Conservation (phyloP, 306 rosid species). For the Quillaja saponaria region DNA sequence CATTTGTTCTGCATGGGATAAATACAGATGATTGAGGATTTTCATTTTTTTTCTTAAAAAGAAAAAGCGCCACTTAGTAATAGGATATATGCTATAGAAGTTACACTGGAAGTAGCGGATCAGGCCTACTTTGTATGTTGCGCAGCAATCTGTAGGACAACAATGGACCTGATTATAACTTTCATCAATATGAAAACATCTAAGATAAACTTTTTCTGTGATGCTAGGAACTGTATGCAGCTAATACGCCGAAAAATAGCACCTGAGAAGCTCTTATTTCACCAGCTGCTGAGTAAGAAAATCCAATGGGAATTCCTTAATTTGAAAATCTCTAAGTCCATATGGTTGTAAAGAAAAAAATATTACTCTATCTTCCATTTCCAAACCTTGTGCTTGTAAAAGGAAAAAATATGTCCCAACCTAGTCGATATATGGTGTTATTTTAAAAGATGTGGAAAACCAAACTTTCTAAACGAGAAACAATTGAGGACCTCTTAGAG, state of each 20-base stretch:
- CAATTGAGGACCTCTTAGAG: too few species aligned
- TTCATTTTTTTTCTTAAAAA: too few species aligned
- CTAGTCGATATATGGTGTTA: too few species aligned
- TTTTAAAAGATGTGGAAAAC: too few species aligned
- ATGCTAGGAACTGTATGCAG: conserved; percentile 10
- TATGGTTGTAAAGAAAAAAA: too few species aligned
- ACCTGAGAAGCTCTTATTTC: conserved; percentile 11
- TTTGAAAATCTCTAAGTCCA: too few species aligned
- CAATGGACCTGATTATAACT: conserved; percentile 25
- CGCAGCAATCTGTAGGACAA: conserved; percentile 52
- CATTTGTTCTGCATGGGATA: conserved; percentile 53
- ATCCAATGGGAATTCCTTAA: conserved; percentile 7
- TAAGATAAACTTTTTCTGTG: conserved; percentile 7
- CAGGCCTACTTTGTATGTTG: conserved; percentile 49
- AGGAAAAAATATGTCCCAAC: too few species aligned
- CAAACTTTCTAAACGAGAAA: too few species aligned
- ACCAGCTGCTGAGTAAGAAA: conserved; percentile 6
- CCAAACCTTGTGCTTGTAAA: too few species aligned
- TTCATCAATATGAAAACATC: too few species aligned
- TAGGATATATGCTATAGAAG: conserved; percentile 33
- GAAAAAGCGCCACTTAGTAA: too few species aligned
- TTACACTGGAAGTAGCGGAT: conserved; percentile 75
- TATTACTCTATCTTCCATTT: too few species aligned
- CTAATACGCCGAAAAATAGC: conserved; percentile 2
- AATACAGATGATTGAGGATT: conserved; percentile 21